phyloP scores from a whole-genome alignment of 768 basidiomycete genomes.

The Austroboletus eburneus region DNA sequence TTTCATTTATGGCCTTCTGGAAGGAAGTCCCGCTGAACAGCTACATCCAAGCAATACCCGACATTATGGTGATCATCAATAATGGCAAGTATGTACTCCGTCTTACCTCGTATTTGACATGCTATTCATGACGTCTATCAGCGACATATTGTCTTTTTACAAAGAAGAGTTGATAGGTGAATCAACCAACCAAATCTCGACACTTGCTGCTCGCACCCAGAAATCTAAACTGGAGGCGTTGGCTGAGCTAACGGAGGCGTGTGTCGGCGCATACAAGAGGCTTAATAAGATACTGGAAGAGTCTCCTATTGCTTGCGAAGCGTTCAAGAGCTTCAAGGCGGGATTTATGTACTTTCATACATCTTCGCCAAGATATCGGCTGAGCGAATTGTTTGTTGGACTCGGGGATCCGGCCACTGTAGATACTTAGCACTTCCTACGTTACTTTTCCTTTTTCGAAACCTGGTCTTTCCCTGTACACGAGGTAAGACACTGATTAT shows the following conservation, averaged over 20 bases:
- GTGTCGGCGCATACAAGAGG: slow-evolving; percentile 9
- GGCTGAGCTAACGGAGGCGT: slow-evolving; percentile 21
- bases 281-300: slow-evolving; percentile 18
- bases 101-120: not conserved
- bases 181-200: slow-evolving; percentile 33
- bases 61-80: slow-evolving; percentile 31
- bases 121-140: slow-evolving; percentile 7
- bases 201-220: slow-evolving; percentile 22
- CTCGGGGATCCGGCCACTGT: too few relatives aligned
- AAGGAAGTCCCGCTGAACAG: slow-evolving; percentile 25
- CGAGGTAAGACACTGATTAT: too few relatives aligned
- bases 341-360: slow-evolving; percentile 5
- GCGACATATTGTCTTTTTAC: slow-evolving; percentile 40
- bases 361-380: not conserved
- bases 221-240: slow-evolving; percentile 28
- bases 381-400: not conserved
- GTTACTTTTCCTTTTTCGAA: too few relatives aligned
- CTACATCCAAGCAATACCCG: slow-evolving; percentile 38
- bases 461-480: too few relatives aligned
- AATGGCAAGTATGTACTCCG: slow-evolving; percentile 34
- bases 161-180: slow-evolving; percentile 38
- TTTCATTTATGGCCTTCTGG: slow-evolving; percentile 35
- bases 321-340: slow-evolving; percentile 1
- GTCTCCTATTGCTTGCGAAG: slow-evolving; percentile 2
- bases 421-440: too few relatives aligned